Evolutionary conservation across 169 alveolate genomes (phyloP), one percentile per base, ranked within the genome.

Genomic region (Plasmodium gonderi): DNA sequence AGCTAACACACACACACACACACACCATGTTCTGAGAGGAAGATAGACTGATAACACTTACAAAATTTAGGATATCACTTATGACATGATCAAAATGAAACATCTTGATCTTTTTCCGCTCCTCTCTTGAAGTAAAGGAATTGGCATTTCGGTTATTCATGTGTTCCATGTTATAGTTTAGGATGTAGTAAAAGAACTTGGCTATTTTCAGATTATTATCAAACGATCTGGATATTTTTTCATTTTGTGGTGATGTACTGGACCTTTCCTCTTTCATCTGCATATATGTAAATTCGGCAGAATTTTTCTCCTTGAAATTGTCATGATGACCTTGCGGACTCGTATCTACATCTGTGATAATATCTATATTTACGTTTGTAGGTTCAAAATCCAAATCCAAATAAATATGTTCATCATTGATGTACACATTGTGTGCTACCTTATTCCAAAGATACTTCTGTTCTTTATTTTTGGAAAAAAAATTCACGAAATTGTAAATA

Each of bases 21-120:
- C 47, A 60, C 38, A 3, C 74, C 6, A 23, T n/a, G 12, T 20
- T n/a, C 40, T 33, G 29, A n/a, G 40, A n/a, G n/a, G n/a, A n/a
- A n/a, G n/a, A n/a, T n/a, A n/a, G n/a, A n/a, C n/a, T n/a, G n/a
- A n/a, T n/a, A n/a, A 12, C 47, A 51, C 91, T 82, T 85, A 85
- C 92, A 29, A 85, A 85, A 54, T 85, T 85, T 26, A 85, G 74
- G 44, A 85, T 75, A 40, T 85, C 89, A 7, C 72, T 20, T 68
- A 85, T 85, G 40, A 85, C 74, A 60, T 85, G 85, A 65, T 85
- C 92, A 40, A 85, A 85, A 38, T 85, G 92, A 78, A 75, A 85
- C 79, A 85, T 85, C 47, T 85, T 85, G 11, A 85, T 38, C 40
- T 85, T 85, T 36, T 85, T 85, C 51, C 44, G 64, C 47, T 85